Base-by-base conservation (phyloP, 2,329 filamentous ascomycete species). In the Aspergillus sojae region DNA sequence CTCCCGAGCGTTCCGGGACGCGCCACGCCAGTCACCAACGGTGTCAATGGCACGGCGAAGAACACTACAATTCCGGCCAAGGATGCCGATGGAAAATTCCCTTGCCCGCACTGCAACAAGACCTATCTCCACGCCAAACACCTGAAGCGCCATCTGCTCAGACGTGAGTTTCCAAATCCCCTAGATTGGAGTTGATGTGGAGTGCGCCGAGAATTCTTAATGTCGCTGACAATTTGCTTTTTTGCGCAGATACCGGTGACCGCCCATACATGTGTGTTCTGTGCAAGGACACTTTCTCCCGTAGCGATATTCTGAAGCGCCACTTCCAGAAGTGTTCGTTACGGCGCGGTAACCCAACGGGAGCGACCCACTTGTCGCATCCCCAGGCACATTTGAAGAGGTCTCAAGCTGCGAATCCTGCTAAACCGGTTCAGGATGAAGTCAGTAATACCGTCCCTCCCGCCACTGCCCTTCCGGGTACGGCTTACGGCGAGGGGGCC, bases 271-370 rank as follows among this genome's bases (percentile, higher is more conserved):
- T 96, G 89, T 99, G 95, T 82, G 92, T 96, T 69, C 85, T 99
- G 58, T 99, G 95, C 85, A 93, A 95, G 79, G 95, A 98, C 80
- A 98, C 94, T 39, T 99, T 99, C 81, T 97, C 93, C 56, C 90
- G 95, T 78, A 97, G 93, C 85, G 95, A 99, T 77, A 98, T 99
- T 69, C 83, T 99, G 74, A 99, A 99, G 85, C 92, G 95, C 69
- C 95, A 99, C 82, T 99, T 98, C 82, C 94, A 97, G 80, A 99
- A 99, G 84, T 99, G 95, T 83, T 97, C 95, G 45, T 93, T 97
- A 69, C 90, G 95, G 73, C 90, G 95, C 76, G 95, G 95, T 63
- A 98, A 98, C 81, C 94, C 95, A 60, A 97, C 93, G 19, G 94
- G 94, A 71, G 93, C 93, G 67, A 97, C 92, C 75, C 95, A 99